Evolutionary conservation across 2,329 filamentous ascomycete genomes (phyloP).

Genomic region (Knufia petricola): DNA sequence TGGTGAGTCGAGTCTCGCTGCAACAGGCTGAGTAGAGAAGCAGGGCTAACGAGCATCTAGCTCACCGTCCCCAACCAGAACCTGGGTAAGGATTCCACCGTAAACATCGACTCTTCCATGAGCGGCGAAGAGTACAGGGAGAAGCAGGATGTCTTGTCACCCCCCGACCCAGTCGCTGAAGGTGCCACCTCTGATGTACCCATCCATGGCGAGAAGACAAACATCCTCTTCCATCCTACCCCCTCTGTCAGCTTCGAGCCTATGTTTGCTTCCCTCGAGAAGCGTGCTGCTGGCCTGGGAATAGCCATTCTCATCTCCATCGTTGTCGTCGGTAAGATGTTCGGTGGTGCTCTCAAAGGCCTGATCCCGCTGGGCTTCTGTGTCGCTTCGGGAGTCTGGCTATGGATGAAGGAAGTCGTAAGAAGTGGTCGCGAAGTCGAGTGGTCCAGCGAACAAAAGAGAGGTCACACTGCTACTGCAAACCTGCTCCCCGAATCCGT

Average conservation of each 20-base stretch:
- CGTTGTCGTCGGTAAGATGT: conserved; percentile 65
- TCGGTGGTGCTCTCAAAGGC: conserved; percentile 68
- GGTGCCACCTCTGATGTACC: conserved; percentile 87
- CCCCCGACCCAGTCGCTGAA: conserved; percentile 72
- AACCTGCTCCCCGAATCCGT: conserved; percentile 90
- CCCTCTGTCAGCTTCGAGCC: conserved; percentile 83
- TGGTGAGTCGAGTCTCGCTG: conserved; percentile 37
- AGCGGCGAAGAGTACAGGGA: conserved; percentile 70
- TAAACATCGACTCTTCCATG: conserved; percentile 62
- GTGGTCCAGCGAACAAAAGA: conserved; percentile 77
- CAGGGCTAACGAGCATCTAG: conserved; percentile 30
- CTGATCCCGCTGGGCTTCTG: conserved; percentile 64
- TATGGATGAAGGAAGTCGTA: conserved; percentile 85
- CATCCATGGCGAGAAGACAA: conserved; percentile 93
- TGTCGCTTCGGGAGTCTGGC: conserved; percentile 66
- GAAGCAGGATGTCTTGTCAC: conserved; percentile 81
- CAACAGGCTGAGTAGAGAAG: background rate
- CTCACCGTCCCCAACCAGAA: conserved; percentile 86
- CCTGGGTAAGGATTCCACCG: conserved; percentile 55
- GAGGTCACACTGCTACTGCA: conserved; percentile 73
- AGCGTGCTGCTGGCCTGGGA: conserved; percentile 61
- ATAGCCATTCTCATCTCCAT: conserved; percentile 62
- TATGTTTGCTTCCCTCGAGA: conserved; percentile 69
- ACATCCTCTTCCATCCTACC: conserved; percentile 89
- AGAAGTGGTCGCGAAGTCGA: conserved; percentile 72